phyloP scores from a whole-genome alignment of 192 early-diverging fungal species.

The Ambispora gerdemannii region DNA sequence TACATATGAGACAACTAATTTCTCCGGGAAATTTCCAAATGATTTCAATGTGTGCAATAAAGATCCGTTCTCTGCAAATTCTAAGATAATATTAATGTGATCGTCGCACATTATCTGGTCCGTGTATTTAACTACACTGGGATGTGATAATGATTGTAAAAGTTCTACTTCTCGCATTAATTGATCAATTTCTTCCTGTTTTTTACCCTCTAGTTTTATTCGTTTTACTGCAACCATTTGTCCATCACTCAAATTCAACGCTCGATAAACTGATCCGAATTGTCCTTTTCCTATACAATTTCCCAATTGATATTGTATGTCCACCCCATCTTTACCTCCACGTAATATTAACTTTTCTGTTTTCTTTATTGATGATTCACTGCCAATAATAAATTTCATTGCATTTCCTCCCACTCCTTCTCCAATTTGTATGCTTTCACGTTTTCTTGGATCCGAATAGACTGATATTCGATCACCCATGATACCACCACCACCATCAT shows the following conservation, averaged over 20 bases:
- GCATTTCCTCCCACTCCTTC: background rate
- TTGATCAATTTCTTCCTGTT: conserved; percentile 63
- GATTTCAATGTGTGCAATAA: conserved; percentile 78
- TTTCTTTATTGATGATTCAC: conserved; percentile 35
- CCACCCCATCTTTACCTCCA: conserved; percentile 36
- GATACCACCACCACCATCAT: background rate
- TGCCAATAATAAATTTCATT: conserved; percentile 20
- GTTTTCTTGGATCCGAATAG: background rate
- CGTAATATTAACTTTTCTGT: conserved; percentile 33
- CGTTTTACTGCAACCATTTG: conserved; percentile 87
- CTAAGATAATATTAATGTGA: conserved; percentile 81
- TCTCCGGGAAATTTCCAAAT: conserved; percentile 91
- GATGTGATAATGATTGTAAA: conserved; percentile 78
- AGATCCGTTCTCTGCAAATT: conserved; percentile 92
- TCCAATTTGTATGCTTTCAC: too few relatives aligned
- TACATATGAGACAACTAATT: conserved; percentile 78
- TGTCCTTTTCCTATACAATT: conserved; percentile 87
- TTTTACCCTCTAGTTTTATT: conserved; percentile 69
- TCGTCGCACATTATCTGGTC: conserved; percentile 71
- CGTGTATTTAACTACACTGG: conserved; percentile 80
- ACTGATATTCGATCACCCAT: conserved; percentile 1
- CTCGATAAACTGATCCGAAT: conserved; percentile 85
- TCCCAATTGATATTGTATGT: conserved; percentile 58
- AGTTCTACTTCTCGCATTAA: conserved; percentile 87
- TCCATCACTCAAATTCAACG: conserved; percentile 74